These are phyloP conservation scores for Thyridium curvatum DNA, from an alignment of 2,329 filamentous ascomycete genomes.

Conservation along the genomic window DNA sequence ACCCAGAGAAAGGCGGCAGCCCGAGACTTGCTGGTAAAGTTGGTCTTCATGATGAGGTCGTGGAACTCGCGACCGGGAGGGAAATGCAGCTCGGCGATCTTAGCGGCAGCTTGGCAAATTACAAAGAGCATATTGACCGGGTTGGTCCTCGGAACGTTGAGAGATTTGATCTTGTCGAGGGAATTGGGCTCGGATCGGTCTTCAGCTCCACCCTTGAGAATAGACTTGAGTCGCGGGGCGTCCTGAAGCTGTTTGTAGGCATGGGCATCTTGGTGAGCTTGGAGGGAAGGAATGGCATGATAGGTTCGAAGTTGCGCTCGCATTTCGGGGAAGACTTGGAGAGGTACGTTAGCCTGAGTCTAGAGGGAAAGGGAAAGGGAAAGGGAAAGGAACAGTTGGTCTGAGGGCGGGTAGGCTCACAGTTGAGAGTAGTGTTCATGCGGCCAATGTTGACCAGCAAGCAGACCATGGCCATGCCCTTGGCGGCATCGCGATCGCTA, in stretches of 20 bases:
- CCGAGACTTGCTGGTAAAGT: conserved; percentile 73
- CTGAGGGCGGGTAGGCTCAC: conserved; percentile 45
- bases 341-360: conserved; percentile 8
- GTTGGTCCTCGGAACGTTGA: conserved; percentile 70
- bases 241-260: conserved; percentile 98
- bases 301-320: conserved; percentile 95
- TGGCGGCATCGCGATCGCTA: conserved; percentile 83
- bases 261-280: conserved; percentile 89
- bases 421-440: conserved; percentile 99
- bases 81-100: conserved; percentile 91
- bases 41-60: conserved; percentile 88
- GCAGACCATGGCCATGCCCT: conserved; percentile 99
- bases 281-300: conserved; percentile 92
- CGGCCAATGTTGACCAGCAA: conserved; percentile 92
- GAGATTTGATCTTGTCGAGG: conserved; percentile 71
- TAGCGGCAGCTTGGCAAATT: conserved; percentile 81
- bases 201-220: conserved; percentile 92
- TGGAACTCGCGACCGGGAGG: conserved; percentile 83
- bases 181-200: conserved; percentile 79
- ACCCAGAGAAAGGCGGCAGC: conserved; percentile 91
- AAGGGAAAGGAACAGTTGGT: conserved; percentile 16
- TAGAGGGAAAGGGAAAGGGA: not conserved
- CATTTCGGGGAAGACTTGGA: conserved; percentile 95
- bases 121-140: conserved; percentile 97
- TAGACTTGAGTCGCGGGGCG: conserved; percentile 91